Base-by-base conservation (phyloP, 176 grass and related monocot species). In the Raddia distichophylla region DNA sequence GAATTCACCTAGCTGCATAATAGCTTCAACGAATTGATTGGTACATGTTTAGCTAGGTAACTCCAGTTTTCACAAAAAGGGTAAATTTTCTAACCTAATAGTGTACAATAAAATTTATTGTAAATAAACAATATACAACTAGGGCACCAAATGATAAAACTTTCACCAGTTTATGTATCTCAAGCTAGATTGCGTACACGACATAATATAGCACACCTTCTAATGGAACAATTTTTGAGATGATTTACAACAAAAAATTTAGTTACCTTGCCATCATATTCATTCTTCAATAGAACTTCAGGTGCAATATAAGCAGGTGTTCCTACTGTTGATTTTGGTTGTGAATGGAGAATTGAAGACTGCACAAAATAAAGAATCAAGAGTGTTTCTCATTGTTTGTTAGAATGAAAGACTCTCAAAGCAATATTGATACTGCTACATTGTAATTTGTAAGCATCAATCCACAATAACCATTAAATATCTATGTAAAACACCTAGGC, bases 281-380 rank as follows among this genome's bases (percentile, higher is more conserved):
- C 92, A 56, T 91, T 94, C 78, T 94, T 94, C 57, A 86, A 73
- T 45, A 94, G 79, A 86, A 94, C 88, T 94, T 94, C 92, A 74
- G 92, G 92, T 57, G 92, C 92, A 77, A 94, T 94, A 79, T 94
- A 94, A 70, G 92, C 92, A 69, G 88, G 92, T 68, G 88, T 94
- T 70, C 92, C 92, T 62, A 94, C 92, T 78, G 92, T 94, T 68
- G 92, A 94, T 70, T 94, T 94, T 86, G 92, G 92, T 80, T 89
- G 92, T 47, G 92, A 94, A 84, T 94, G 92, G 32, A 94, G 89
- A 89, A 94, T 88, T 54, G 88, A 91, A 60, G 92, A 94, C 92
- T 94, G 92, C 72, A 86, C 51, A 88, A 71, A 74, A 78, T 48
- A 12, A 60, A 81, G n/a, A 40, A 67, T 48, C 12, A 60, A 81